Conservation (phyloP, 495 filamentous ascomycete species). For the Neurospora sp. region DNA sequence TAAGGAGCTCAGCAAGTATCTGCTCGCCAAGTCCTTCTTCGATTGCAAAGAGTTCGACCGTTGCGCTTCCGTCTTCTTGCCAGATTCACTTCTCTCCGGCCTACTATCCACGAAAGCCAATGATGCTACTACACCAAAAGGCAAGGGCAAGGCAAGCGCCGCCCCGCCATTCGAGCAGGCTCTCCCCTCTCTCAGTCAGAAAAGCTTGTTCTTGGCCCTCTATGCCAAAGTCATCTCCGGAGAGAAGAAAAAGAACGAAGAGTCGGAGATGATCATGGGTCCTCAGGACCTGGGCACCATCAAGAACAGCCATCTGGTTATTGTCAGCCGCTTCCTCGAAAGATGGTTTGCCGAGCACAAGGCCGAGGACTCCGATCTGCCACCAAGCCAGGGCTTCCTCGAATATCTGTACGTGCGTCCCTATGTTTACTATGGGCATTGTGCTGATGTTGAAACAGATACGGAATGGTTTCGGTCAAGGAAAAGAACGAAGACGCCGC, state of each 20-base stretch:
- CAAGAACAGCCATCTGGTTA: conserved; percentile 70
- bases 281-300: conserved; percentile 79
- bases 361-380: conserved; percentile 45
- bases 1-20: conserved; percentile 68
- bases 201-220: conserved; percentile 81
- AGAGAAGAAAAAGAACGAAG: conserved; percentile 93
- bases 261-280: conserved; percentile 94
- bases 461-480: conserved; percentile 82
- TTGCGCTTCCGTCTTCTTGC: conserved; percentile 82
- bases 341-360: conserved; percentile 59
- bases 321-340: conserved; percentile 64
- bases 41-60: conserved; percentile 94
- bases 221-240: conserved; percentile 90
- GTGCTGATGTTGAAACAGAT: conserved; percentile 24
- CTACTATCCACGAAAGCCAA: conserved; percentile 41
- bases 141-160: conserved; percentile 32
- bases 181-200: conserved; percentile 58
- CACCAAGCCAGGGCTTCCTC: conserved; percentile 77
- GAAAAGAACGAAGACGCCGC: conserved; percentile 81
- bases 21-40: conserved; percentile 90
- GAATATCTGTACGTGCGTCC: conserved; percentile 56
- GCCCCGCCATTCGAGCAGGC: conserved; percentile 9
- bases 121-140: conserved; percentile 43
- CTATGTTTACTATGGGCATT: background rate
- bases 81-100: conserved; percentile 55